Conservation (phyloP, 208 protist species). For the Acanthamoeba divionensis region DNA sequence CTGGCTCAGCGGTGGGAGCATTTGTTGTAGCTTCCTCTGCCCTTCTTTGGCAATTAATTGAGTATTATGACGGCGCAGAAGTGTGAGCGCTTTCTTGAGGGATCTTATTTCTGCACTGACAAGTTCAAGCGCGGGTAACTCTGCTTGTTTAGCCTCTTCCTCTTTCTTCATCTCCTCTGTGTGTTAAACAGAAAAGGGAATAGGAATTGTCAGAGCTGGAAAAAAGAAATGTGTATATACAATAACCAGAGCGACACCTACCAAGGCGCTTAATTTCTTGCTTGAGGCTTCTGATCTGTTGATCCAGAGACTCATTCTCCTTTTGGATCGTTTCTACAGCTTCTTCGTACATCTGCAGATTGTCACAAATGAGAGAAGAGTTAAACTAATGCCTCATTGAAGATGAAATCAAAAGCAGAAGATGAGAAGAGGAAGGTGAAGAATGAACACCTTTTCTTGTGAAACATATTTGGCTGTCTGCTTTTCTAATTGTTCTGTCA, state of each 20-base stretch:
- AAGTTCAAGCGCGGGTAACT: conserved; percentile 2
- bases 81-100: conserved; percentile 12
- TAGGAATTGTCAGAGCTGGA: not conserved
- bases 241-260: not conserved
- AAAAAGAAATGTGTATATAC: not conserved
- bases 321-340: conserved; percentile 41
- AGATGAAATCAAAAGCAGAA: not conserved
- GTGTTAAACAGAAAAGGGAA: not conserved
- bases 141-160: not conserved
- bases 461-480: conserved; percentile 35
- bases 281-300: not conserved
- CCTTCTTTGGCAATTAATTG: not conserved
- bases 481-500: conserved; percentile 10
- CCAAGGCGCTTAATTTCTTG: not conserved
- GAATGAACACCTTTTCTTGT: conserved; percentile 1
- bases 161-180: conserved; percentile 33
- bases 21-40: not conserved
- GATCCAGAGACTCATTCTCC: conserved; percentile 23
- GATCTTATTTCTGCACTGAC: conserved; percentile 25
- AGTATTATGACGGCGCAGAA: conserved; percentile 30
- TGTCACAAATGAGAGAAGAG: not conserved
- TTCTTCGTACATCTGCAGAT: conserved; percentile 43
- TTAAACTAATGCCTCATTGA: not conserved
- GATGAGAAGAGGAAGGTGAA: not conserved
- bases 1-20: not conserved